A percentile compares a stretch with the other conserved stretches of the same genome.
Conservation (phyloP, 2,329 filamentous ascomycete genomes). For the Phialemonium atrogriseum region DNA sequence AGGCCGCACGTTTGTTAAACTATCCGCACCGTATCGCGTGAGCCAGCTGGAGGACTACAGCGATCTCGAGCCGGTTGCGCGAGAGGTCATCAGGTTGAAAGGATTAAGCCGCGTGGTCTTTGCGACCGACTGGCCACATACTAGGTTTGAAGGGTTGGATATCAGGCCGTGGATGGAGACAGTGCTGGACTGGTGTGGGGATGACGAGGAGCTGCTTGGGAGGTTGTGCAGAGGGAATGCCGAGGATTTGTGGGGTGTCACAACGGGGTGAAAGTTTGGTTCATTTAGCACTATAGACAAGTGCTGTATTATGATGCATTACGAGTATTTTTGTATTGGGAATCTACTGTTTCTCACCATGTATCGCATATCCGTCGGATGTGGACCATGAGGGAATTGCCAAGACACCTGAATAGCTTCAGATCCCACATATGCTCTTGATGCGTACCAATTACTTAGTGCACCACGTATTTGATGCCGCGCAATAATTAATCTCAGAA, state of each 20-base stretch:
- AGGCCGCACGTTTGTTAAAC: conserved; percentile 46
- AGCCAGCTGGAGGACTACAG: conserved; percentile 32
- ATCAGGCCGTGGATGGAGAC: conserved; percentile 45
- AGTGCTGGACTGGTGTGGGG: conserved; percentile 44
- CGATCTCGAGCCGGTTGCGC: conserved; percentile 38
- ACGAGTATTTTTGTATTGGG: too few relatives aligned
- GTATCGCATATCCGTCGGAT: too few relatives aligned
- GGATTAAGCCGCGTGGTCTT: conserved; percentile 41
- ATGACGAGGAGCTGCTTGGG: conserved; percentile 32
- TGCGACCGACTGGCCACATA: conserved; percentile 58
- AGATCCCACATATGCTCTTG: too few relatives aligned
- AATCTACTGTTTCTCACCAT: too few relatives aligned
- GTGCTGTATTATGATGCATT: too few relatives aligned
- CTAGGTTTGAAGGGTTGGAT: conserved; percentile 48
- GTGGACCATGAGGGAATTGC: too few relatives aligned
- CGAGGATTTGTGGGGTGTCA: conserved; percentile 36
- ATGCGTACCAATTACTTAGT: too few relatives aligned
- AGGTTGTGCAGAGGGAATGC: conserved; percentile 49
- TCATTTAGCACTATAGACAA: too few relatives aligned
- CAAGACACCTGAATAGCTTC: too few relatives aligned
- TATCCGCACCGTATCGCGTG: conserved; percentile 51
- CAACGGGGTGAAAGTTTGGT: too few relatives aligned
- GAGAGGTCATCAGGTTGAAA: conserved; percentile 37
- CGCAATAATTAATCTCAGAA: too few relatives aligned
- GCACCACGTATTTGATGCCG: too few relatives aligned